phyloP scores from a whole-genome alignment of 169 alveolate species.

The Eimeria maxima region DNA sequence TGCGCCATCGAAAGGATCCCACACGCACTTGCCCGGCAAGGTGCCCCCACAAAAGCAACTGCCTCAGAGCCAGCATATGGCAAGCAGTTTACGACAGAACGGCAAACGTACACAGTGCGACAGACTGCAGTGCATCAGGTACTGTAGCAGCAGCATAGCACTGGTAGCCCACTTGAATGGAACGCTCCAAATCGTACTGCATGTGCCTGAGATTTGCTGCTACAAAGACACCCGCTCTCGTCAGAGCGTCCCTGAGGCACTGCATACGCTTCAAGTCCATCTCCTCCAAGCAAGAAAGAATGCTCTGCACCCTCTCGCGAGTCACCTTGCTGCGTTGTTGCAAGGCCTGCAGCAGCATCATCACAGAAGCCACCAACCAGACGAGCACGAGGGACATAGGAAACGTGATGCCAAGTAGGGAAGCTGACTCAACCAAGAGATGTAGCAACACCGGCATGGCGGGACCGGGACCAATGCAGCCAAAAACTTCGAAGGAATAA shows the following conservation, averaged over 20 bases:
- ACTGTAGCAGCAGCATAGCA: background rate
- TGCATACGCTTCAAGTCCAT: slow-evolving; percentile 83
- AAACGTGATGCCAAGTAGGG: background rate
- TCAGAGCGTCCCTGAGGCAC: slow-evolving; percentile 81
- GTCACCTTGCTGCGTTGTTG: slow-evolving; percentile 43
- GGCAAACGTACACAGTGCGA: background rate
- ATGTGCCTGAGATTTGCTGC: slow-evolving; percentile 81
- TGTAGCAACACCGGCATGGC: background rate
- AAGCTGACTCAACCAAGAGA: background rate
- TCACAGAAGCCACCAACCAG: background rate
- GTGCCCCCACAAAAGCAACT: background rate
- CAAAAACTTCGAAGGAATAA: background rate
- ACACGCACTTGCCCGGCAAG: background rate
- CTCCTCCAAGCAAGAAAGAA: slow-evolving; percentile 72
- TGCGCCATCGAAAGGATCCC: background rate
- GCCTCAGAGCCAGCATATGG: background rate
- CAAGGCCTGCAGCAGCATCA: slow-evolving; percentile 27
- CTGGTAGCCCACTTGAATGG: slow-evolving; percentile 49
- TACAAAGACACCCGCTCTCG: slow-evolving; percentile 70
- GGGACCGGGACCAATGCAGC: background rate
- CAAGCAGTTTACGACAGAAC: background rate
- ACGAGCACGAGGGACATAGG: background rate
- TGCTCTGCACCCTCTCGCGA: slow-evolving; percentile 58
- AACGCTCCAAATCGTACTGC: slow-evolving; percentile 79
- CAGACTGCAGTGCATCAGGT: background rate